phyloP scores from a whole-genome alignment of 768 basidiomycete species.

The Lentinula raphanica region DNA sequence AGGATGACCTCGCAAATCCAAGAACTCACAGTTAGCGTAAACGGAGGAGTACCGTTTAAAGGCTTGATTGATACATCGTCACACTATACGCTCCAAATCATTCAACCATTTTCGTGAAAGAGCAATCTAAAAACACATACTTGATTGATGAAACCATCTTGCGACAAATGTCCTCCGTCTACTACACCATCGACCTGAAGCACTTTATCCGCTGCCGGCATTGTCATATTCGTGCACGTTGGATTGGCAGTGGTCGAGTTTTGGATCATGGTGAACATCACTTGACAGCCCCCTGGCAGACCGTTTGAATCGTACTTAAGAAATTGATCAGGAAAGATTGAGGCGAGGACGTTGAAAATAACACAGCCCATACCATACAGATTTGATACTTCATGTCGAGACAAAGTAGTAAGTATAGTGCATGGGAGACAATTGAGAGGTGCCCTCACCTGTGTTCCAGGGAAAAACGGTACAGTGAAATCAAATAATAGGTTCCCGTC shows the following conservation, averaged over 20 bases:
- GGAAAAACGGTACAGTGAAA: constrained; percentile 45
- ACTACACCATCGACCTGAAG: constrained; percentile 32
- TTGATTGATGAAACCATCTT: constrained; percentile 42
- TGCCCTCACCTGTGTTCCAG: constrained; percentile 33
- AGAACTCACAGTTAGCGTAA: constrained; percentile 39
- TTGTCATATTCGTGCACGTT: constrained; percentile 38
- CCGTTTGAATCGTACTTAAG: constrained; percentile 41
- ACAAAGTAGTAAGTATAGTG: neutral
- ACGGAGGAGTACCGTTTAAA: constrained; percentile 41
- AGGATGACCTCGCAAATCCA: neutral
- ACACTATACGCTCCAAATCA: constrained; percentile 30
- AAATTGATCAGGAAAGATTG: neutral
- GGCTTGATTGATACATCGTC: constrained; percentile 40
- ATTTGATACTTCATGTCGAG: constrained; percentile 39
- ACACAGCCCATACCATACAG: constrained; percentile 40
- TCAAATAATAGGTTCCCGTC: constrained; percentile 15
- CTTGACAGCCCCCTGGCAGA: constrained; percentile 48
- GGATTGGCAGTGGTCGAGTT: constrained; percentile 29
- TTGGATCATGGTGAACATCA: constrained; percentile 42
- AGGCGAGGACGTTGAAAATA: neutral
- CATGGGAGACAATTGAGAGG: neutral
- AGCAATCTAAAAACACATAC: constrained; percentile 16
- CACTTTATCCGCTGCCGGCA: constrained; percentile 13
- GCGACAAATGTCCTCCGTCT: constrained; percentile 34
- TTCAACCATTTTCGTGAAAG: neutral